Conservation (phyloP, 1,284 basidiomycete genomes). For the Ganoderma lingzhi region DNA sequence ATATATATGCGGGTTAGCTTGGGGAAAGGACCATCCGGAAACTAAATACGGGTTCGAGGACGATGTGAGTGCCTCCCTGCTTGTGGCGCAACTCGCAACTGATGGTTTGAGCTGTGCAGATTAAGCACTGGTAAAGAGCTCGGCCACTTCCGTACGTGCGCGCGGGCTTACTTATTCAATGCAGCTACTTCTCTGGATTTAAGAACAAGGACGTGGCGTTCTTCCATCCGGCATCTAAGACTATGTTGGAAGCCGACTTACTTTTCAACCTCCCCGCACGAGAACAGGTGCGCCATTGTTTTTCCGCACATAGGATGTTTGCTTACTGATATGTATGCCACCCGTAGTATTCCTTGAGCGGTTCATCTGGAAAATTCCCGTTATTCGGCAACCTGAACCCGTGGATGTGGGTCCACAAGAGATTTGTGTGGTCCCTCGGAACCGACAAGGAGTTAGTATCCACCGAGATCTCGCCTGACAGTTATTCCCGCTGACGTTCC, state of each 20-base stretch:
- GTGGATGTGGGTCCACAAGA: constrained; percentile 64
- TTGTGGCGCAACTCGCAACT: background rate
- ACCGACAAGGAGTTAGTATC: constrained; percentile 67
- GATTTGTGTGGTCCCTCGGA: constrained; percentile 57
- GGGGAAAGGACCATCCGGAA: constrained; percentile 36
- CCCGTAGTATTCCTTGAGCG: constrained; percentile 59
- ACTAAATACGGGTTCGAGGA: constrained; percentile 83
- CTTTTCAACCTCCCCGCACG: constrained; percentile 89
- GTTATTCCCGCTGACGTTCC: background rate
- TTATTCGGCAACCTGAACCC: constrained; percentile 63
- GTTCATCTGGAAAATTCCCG: constrained; percentile 55
- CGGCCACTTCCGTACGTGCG: too few species aligned
- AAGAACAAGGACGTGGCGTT: constrained; percentile 92
- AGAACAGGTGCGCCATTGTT: constrained; percentile 74
- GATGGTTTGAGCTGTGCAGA: constrained; percentile 43
- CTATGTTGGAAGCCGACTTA: constrained; percentile 88
- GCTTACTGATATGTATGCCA: too few species aligned
- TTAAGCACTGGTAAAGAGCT: constrained; percentile 59
- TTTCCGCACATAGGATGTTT: background rate
- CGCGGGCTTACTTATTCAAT: background rate
- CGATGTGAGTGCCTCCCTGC: constrained; percentile 60
- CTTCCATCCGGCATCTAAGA: constrained; percentile 81
- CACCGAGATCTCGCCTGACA: constrained; percentile 8
- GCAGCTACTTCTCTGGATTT: constrained; percentile 84
- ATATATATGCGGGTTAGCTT: constrained; percentile 28